Evolutionary conservation across 1,284 basidiomycete species (phyloP).

Genomic region (Cronartium quercuum): DNA sequence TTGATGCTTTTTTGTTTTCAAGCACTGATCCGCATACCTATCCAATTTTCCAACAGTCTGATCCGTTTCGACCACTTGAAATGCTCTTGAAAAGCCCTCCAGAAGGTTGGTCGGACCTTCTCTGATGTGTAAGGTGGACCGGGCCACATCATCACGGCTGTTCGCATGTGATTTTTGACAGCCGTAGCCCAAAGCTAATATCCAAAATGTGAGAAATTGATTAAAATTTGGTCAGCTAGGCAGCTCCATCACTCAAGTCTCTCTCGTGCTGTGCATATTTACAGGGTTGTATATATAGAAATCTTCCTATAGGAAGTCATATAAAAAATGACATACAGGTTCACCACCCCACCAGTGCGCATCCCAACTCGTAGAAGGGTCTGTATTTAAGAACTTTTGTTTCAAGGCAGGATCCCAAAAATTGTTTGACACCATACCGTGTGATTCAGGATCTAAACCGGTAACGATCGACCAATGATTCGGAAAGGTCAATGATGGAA

Average conservation of each 20-base stretch:
- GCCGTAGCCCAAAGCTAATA: constrained; percentile 80
- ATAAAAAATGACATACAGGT: constrained; percentile 58
- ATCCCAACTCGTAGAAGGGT: constrained; percentile 53
- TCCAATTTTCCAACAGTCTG: constrained; percentile 20
- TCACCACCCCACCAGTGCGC: constrained; percentile 78
- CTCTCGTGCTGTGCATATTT: no score
- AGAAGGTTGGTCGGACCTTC: constrained; percentile 22
- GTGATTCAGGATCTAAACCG: constrained; percentile 51
- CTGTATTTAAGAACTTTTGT: constrained; percentile 8
- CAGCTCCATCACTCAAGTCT: no score
- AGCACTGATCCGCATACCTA: no score
- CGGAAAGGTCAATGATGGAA: constrained; percentile 81
- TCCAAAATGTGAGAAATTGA: background rate
- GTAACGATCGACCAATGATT: constrained; percentile 52
- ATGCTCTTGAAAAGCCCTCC: constrained; percentile 34
- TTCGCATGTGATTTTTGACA: constrained; percentile 63
- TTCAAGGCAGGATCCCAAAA: constrained; percentile 14
- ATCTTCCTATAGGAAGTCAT: no score
- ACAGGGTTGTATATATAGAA: no score
- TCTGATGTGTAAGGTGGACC: constrained; percentile 50
- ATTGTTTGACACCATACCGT: constrained; percentile 47
- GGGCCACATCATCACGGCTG: constrained; percentile 80
- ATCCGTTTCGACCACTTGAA: constrained; percentile 30
- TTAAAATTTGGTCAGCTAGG: background rate
- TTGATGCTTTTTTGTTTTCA: background rate